Evolutionary conservation across 257 asterid species (phyloP), one percentile per base, ranked within the genome.

Genomic region (Solanum habrochaites): DNA sequence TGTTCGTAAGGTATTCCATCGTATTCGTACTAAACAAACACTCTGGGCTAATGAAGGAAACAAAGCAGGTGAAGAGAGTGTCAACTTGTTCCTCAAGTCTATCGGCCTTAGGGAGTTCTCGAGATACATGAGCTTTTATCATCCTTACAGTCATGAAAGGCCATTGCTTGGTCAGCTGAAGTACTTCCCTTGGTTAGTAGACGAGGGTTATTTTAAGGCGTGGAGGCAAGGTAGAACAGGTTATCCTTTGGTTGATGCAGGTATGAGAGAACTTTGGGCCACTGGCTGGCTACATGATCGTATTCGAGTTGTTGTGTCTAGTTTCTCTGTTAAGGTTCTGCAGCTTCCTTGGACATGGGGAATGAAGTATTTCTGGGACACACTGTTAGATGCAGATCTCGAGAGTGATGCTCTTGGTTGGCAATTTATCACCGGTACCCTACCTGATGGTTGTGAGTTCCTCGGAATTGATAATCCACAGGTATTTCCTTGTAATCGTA

Each of bases 261-360:
- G 99, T 35, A 96, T 96, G 98, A 92, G 98, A 88, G 98, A 96
- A 89, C 91, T 96, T 3, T 95, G 99, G 99, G 99, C 99, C 45
- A 93, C 98, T 13, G 98, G 98, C 20, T 96, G 99, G 98, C 91
- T 96, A 23, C 98, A 96, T 66, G 98, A 96, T 87, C 84, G 99
- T 89, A 96, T 96, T 88, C 92, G 98, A 5, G 98, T 95, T 23
- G 99, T 96, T 4, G 99, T 96, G 58, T 90, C 99, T 4, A 96
- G 98, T 87, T 96, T 96, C 92, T 96, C 94, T 88, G 98, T 96
- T 25, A 96, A 96, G 91, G 97, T 96, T 89, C 90, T 96, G 90
- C 98, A 94, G 91, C 93, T 96, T 80, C 98, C 99, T 7, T 96
- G 98, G 98, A 93, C 97, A 89, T 96, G 98, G 99, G 98, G 99